Evolutionary conservation across 2,329 filamentous ascomycete species (phyloP), one percentile per base, ranked within the genome.

Genomic region (Pochonia chlamydosporia): DNA sequence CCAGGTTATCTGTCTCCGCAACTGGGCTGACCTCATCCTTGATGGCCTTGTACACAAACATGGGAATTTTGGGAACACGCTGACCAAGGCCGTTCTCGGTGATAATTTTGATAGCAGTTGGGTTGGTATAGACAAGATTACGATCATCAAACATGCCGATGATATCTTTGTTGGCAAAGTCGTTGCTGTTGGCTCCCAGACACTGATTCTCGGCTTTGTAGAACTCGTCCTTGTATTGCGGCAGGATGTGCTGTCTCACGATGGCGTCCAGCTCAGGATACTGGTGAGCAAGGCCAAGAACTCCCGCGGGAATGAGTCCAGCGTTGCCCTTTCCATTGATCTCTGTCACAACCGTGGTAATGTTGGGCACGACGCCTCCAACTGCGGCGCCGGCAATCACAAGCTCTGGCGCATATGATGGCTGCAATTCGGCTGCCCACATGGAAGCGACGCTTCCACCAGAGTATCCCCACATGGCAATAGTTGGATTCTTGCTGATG

Each of bases 391-490:
- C 59, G 13, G 47, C 53, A 31, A 62, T 59, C 2, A 43, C 30
- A 6, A 59, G 48, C 30, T 57, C 58, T 0, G 54, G 59, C 8
- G 60, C 59, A 43, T 60, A 63, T 6, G 28, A 39, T 2, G 56
- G 54, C 43, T 62, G 56, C 46, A 62, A 43, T 42, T 59, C 56
- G 5, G 56, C 57, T 2, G 58, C 60, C 49, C 52, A 56, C 21
- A 52, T 49, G 3, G 56, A 51, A 2, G 55, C 55, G 6, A 55
- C 14, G 16, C 52, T 54, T 20, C 57, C 59, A 3, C 57, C 58
- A 21, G 58, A 62, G 48, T 62, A 63, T 8, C 59, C 60, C 74
- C 75, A 80, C 45, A 79, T 59, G 2, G 69, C 65, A 36, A 70
- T 57, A 3, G 52, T 61, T 0, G 69, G 60, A 14, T 61, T 55